Evolutionary conservation across 108 stramenopile species (phyloP), one percentile per base, ranked within the genome.

Genomic region (Asterionellopsis glacialis): DNA sequence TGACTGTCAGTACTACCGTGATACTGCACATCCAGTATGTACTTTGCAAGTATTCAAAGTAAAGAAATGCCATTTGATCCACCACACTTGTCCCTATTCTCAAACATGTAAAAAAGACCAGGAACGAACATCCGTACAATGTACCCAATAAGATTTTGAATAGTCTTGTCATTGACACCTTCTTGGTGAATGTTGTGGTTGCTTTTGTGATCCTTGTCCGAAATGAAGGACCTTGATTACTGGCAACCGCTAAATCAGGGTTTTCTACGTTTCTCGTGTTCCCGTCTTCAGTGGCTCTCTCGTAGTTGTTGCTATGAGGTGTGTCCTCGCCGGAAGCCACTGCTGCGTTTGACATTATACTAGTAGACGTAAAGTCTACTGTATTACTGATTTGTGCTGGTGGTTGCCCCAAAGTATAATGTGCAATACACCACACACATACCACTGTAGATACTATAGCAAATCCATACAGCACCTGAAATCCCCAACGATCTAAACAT

Each of bases 1-100:
- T n/a, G 1, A 83, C 85, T 0, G 85, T 87, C 11, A 87, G 64
- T n/a, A 41, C 39, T 27, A 75, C 74, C 14, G 74, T 64, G 19
- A 57, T 7, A 7, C 68, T 68, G 24, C 57, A 58, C 14, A 73
- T 41, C 16, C 58, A 21, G 41, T 24, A 70, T 11, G 58, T 68
- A n/a, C 61, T 62, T 16, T 67, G 71, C n/a, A 82, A 53, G 15
- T 18, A 48, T 28, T 67, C 64, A 69, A 86, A 77, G 62, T 61
- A 81, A 27, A 79, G 16, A 62, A 78, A 84, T 25, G 64, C 59
- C 19, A 81, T 59, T 48, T 66, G 57, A 28, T 81, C 79, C 16
- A 84, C 79, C 9, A 77, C 63, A 11, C 57, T 26, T 1, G 67
- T 67, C 18, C 79, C 83, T 21, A 69, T 65, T 10, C 64, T 28